phyloP scores from a whole-genome alignment of 1,284 basidiomycete species.

The Naganishia cerealis region DNA sequence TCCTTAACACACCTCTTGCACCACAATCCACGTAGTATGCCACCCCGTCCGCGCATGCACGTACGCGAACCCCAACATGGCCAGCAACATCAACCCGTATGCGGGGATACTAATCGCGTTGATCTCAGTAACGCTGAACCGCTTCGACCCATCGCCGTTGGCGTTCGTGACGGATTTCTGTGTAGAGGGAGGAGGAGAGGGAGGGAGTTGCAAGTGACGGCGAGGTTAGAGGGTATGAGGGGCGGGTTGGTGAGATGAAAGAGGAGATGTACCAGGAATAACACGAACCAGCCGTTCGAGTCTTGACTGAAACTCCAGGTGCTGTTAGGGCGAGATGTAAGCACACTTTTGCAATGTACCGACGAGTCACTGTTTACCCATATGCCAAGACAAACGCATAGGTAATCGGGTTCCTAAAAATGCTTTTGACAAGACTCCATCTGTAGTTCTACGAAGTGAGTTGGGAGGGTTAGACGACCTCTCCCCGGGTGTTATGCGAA shows the following conservation, averaged over 20 bases:
- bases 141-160: slow-evolving; percentile 35
- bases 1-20: slow-evolving; percentile 35
- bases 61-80: slow-evolving; percentile 41
- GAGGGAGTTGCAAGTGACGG: not conserved
- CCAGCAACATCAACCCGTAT: slow-evolving; percentile 40
- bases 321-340: slow-evolving; percentile 4
- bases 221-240: not conserved
- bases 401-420: slow-evolving; percentile 36
- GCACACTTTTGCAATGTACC: not conserved
- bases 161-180: slow-evolving; percentile 35
- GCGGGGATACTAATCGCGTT: slow-evolving; percentile 40
- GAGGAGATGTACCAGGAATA: slow-evolving; percentile 35
- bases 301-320: slow-evolving; percentile 38
- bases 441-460: slow-evolving; percentile 12
- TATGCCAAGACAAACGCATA: slow-evolving; percentile 39
- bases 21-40: slow-evolving; percentile 37
- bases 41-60: slow-evolving; percentile 37
- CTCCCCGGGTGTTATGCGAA: not conserved
- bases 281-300: slow-evolving; percentile 41
- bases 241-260: no score
- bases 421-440: slow-evolving; percentile 24
- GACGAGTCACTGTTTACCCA: slow-evolving; percentile 10
- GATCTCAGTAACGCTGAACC: slow-evolving; percentile 36
- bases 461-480: not conserved
- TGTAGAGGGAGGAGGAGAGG: not conserved